A percentile compares a stretch with the other conserved stretches of the same genome.
These are phyloP conservation scores for Alternaria sp. DNA, from an alignment of 2,329 filamentous ascomycete species.

Conservation along the genomic window DNA sequence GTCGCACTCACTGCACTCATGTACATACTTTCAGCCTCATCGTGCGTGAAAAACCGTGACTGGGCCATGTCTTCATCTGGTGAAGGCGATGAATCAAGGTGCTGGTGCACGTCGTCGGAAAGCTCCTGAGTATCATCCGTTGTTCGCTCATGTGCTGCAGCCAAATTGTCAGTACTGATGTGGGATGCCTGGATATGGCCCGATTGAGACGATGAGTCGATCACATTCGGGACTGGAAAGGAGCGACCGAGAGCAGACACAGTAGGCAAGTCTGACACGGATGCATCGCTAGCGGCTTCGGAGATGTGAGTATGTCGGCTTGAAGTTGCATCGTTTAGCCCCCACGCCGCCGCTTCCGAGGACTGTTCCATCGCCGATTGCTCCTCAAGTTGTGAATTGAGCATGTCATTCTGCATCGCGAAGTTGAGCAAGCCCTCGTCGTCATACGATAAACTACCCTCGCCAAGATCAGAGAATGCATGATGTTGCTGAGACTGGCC, in stretches of 20 bases:
- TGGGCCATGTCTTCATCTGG: conserved; percentile 39
- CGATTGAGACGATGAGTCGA: conserved; percentile 16
- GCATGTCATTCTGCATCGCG: conserved; percentile 40
- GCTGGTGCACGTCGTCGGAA: background rate
- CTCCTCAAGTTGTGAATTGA: conserved; percentile 34
- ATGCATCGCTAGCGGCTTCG: conserved; percentile 21
- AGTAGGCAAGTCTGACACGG: conserved; percentile 28
- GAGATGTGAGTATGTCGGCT: conserved; percentile 17
- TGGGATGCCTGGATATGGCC: conserved; percentile 5
- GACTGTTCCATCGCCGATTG: conserved; percentile 7
- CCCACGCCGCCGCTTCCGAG: conserved; percentile 8
- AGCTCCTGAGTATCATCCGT: conserved; percentile 10
- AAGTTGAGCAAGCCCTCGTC: conserved; percentile 45
- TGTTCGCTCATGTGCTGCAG: conserved; percentile 18
- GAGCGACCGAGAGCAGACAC: conserved; percentile 32
- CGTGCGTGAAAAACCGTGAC: conserved; percentile 77
- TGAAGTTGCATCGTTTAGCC: conserved; percentile 14
- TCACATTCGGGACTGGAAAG: conserved; percentile 16
- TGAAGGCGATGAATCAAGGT: conserved; percentile 10
- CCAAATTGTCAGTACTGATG: conserved; percentile 18
- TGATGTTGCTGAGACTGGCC: conserved; percentile 15
- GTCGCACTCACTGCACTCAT: conserved; percentile 69
- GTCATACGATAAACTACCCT: conserved; percentile 42
- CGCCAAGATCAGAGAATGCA: conserved; percentile 24
- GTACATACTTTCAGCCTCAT: conserved; percentile 86